Percentiles rank a stretch among this genome's conserved stretches.
Evolutionary conservation across 352 stramenopile genomes (phyloP).

Genomic region (Globisporangium paroecandrum): DNA sequence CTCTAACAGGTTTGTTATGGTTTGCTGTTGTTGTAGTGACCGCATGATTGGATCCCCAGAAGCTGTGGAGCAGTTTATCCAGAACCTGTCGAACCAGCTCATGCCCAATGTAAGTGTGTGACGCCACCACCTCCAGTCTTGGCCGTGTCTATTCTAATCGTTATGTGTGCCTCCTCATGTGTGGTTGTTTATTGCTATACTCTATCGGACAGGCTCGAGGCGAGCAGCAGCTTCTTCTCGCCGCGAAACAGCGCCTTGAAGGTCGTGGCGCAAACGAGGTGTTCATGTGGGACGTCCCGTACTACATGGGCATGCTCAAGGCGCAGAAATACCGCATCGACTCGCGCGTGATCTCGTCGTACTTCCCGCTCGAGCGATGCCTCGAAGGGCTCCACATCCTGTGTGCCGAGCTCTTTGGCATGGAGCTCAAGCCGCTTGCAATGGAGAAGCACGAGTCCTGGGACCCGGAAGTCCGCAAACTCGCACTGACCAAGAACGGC

Average conservation of each 20-base stretch:
- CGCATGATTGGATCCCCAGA: conserved; percentile 85
- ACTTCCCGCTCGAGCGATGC: conserved; percentile 91
- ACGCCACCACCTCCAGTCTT: not conserved
- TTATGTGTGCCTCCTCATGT: not conserved
- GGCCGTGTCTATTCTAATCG: not conserved
- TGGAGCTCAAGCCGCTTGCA: conserved; percentile 77
- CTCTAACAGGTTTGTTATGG: not conserved
- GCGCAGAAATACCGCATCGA: conserved; percentile 69
- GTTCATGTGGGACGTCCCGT: conserved; percentile 93
- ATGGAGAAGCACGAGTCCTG: conserved; percentile 87
- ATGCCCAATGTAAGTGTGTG: conserved; percentile 56
- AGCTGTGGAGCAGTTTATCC: conserved; percentile 63
- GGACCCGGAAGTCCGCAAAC: conserved; percentile 87
- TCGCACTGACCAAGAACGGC: conserved; percentile 71
- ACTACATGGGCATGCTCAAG: conserved; percentile 90
- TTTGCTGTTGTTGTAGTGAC: conserved; percentile 33
- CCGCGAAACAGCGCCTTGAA: conserved; percentile 65
- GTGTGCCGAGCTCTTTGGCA: conserved; percentile 88
- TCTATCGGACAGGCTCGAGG: conserved; percentile 31
- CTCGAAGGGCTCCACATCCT: conserved; percentile 89
- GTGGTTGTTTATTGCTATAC: not conserved
- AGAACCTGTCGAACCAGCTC: conserved; percentile 53
- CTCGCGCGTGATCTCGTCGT: conserved; percentile 75
- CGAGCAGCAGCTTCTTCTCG: conserved; percentile 57
- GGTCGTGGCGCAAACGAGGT: conserved; percentile 41